Percentiles rank a stretch among this genome's conserved stretches.
Evolutionary conservation across 2,329 filamentous ascomycete genomes (phyloP).

Genomic region (Aspergillus nomiae): DNA sequence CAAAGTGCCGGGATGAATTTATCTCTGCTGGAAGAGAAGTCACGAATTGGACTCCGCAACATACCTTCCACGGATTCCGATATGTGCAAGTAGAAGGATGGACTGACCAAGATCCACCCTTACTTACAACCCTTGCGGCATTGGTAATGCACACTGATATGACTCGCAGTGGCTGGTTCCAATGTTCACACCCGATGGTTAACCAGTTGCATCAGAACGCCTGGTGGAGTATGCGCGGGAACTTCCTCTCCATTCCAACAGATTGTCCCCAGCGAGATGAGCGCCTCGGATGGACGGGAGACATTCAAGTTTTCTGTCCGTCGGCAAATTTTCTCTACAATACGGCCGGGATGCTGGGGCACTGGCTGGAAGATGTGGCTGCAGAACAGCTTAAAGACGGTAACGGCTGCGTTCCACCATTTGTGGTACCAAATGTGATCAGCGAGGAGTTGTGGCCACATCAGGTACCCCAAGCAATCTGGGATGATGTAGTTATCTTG

Average conservation of each 20-base stretch:
- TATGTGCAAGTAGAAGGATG: slow-evolving; percentile 46
- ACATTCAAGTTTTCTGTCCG: slow-evolving; percentile 53
- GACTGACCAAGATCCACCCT: slow-evolving; percentile 8
- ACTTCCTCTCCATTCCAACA: slow-evolving; percentile 60
- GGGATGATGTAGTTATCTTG: slow-evolving; percentile 43
- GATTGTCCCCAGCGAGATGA: slow-evolving; percentile 62
- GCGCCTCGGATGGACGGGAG: slow-evolving; percentile 57
- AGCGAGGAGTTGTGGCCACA: slow-evolving; percentile 13
- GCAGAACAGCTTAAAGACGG: slow-evolving; percentile 34
- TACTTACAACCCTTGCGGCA: slow-evolving; percentile 33
- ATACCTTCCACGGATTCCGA: slow-evolving; percentile 58
- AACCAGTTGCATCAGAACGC: slow-evolving; percentile 60
- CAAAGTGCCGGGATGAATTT: slow-evolving; percentile 47
- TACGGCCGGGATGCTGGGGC: slow-evolving; percentile 52
- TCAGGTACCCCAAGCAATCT: slow-evolving; percentile 34
- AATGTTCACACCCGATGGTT: slow-evolving; percentile 54
- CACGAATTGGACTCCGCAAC: slow-evolving; percentile 47
- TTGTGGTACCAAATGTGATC: slow-evolving; percentile 34
- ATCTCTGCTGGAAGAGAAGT: slow-evolving; percentile 34
- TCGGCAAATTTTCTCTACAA: slow-evolving; percentile 58
- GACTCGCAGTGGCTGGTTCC: slow-evolving; percentile 52
- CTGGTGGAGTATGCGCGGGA: slow-evolving; percentile 60
- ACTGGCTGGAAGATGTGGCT: slow-evolving; percentile 54
- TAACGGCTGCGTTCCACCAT: slow-evolving; percentile 28
- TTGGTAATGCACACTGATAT: slow-evolving; percentile 57